Evolutionary conservation across 1,139 yeast genomes (phyloP).

Genomic region (Hyphopichia fennica): DNA sequence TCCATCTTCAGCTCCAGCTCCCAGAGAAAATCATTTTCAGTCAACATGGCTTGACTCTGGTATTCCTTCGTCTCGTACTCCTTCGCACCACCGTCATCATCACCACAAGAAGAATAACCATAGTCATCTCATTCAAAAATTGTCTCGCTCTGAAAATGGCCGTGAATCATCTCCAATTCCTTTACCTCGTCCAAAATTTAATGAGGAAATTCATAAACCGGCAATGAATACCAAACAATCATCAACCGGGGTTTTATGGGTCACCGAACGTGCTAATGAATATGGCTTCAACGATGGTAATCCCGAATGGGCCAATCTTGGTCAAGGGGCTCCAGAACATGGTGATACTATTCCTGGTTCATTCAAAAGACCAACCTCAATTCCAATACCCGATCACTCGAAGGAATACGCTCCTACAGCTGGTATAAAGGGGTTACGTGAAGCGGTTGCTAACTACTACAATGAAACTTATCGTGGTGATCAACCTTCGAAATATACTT

Average conservation of each 20-base stretch:
- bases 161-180: constrained; percentile 52
- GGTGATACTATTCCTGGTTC: constrained; percentile 65
- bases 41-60: constrained; percentile 15
- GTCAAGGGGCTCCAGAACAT: constrained; percentile 73
- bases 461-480: constrained; percentile 56
- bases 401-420: constrained; percentile 69
- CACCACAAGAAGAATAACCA: constrained; percentile 10
- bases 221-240: constrained; percentile 64
- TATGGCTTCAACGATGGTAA: constrained; percentile 55
- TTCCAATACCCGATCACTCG: constrained; percentile 53
- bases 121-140: constrained; percentile 28
- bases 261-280: constrained; percentile 63
- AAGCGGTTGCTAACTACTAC: constrained; percentile 63
- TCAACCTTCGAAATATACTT: constrained; percentile 55
- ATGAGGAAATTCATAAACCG: constrained; percentile 52
- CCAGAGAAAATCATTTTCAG: constrained; percentile 16
- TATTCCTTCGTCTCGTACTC: constrained; percentile 23
- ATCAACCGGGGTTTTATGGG: constrained; percentile 71
- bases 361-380: constrained; percentile 53
- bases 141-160: constrained; percentile 35
- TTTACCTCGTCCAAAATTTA: constrained; percentile 47
- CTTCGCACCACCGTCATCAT: constrained; percentile 13
- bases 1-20: constrained; percentile 2
- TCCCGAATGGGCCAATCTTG: constrained; percentile 63
- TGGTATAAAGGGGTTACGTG: constrained; percentile 57